Conservation (phyloP, 495 filamentous ascomycete species). For the Podospora comata region DNA sequence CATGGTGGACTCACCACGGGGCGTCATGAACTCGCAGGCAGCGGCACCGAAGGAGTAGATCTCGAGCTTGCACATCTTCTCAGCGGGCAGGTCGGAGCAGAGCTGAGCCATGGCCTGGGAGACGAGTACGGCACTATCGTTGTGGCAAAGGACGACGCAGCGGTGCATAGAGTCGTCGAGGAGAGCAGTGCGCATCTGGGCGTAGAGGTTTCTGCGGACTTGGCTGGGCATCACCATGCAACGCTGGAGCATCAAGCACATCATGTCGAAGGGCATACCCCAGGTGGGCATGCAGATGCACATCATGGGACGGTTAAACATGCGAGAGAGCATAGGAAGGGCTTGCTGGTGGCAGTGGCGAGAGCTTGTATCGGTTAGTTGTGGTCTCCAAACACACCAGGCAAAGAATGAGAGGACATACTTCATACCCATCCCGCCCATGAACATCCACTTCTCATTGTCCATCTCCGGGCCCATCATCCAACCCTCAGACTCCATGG, state of each 20-base stretch:
- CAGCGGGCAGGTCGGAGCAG: conserved; percentile 38
- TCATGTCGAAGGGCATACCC: conserved; percentile 34
- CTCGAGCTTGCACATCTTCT: conserved; percentile 39
- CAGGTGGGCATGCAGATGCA: conserved; percentile 32
- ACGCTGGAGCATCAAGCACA: conserved; percentile 32
- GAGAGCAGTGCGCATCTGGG: conserved; percentile 33
- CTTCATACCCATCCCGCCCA: conserved; percentile 36
- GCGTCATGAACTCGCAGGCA: conserved; percentile 38
- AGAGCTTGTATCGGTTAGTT: conserved; percentile 16
- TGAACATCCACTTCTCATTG: conserved; percentile 38
- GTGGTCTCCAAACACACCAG: not conserved
- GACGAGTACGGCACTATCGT: conserved; percentile 32
- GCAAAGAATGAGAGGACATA: not conserved
- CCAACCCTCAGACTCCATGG: conserved; percentile 17
- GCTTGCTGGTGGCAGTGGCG: conserved; percentile 26
- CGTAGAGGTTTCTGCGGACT: conserved; percentile 30
- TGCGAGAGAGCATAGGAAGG: conserved; percentile 29
- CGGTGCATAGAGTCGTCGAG: conserved; percentile 34
- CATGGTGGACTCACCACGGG: conserved; percentile 27
- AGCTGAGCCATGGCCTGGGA: conserved; percentile 37
- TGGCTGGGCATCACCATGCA: conserved; percentile 29
- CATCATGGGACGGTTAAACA: conserved; percentile 39
- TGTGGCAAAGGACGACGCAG: conserved; percentile 40
- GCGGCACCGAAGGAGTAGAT: conserved; percentile 45
- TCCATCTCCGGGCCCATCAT: conserved; percentile 30